Percentiles rank a stretch among this genome's conserved stretches.
phyloP scores from a whole-genome alignment of 139 green algal species.

The Tetradesmus lagerheimii region DNA sequence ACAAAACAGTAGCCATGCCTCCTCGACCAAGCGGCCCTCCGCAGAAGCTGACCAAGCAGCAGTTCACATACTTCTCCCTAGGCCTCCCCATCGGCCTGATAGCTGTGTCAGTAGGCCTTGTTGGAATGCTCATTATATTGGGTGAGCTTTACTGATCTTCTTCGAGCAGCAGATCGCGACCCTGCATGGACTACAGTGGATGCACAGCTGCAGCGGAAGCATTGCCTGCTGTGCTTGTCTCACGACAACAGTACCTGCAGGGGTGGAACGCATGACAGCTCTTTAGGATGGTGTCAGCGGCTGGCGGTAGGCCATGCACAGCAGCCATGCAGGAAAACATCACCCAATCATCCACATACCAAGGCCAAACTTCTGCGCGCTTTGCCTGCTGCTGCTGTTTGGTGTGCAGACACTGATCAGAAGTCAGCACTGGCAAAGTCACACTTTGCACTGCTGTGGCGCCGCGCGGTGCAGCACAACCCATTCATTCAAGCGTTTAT shows the following conservation, averaged over 20 bases:
- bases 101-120: constrained; percentile 20
- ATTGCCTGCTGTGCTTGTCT: not conserved
- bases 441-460: constrained; percentile 46
- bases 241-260: no score
- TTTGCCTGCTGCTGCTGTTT: not conserved
- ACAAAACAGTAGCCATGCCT: not conserved
- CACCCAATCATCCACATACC: no score
- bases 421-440: constrained; percentile 22
- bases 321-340: no score
- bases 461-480: constrained; percentile 41
- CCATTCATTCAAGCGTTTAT: constrained; percentile 56
- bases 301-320: no score
- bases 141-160: constrained; percentile 18
- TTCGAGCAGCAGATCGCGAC: not conserved
- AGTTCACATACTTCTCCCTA: constrained; percentile 14
- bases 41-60: constrained; percentile 27
- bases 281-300: no score
- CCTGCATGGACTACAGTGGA: not conserved
- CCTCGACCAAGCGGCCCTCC: not conserved
- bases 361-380: no score
- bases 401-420: constrained; percentile 15
- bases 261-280: no score
- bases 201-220: not conserved
- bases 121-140: constrained; percentile 40
- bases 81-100: constrained; percentile 28